Base-by-base conservation (phyloP, 2,329 filamentous ascomycete genomes). In the Cladosporium austrohemisphaericum region DNA sequence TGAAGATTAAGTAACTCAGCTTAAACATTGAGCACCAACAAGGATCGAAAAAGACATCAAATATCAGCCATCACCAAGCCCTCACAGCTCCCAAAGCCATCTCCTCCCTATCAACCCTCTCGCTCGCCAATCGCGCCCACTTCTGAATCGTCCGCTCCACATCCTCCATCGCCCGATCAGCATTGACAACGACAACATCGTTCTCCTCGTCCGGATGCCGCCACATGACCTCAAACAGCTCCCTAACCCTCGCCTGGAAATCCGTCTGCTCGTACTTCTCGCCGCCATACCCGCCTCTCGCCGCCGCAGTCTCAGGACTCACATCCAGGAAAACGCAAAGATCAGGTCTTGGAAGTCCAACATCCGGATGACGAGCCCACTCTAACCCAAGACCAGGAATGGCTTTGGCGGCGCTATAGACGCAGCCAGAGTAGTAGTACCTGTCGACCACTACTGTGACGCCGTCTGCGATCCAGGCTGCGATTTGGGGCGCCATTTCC, bases 381-480 rank as follows among this genome's bases (percentile, higher is more conserved):
- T 78, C 70, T 0, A 96, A 74, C 0, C 78, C 73, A 10, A 96
- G 76, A 2, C 74, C 68, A 0, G 84, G 80, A 58, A 88, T 88
- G 36, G 81, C 76, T 65, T 97, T 97, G 3, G 93, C 92, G 0
- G 89, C 88, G 19, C 85, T 89, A 72, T 97, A 98, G 41, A 96
- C 89, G 50, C 91, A 87, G 47, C 93, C 93, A 16, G 87, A 93
- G 73, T 95, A 92, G 66, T 94, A 95, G 72, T 97, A 98, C 40
- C 93, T 84, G 68, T 98, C 93, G 57, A 92, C 84, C 31, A 98
- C 75, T 25, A 98, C 77, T 0, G 82, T 93, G 16, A 77, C 83
- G 7, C 92, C 91, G 1, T 74, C 67, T 1, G 74, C 70, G 5
- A 96, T 73, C 5, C 65, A 63, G 18, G 59, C 41, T 53, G 62